Percentiles rank a stretch among this genome's conserved stretches.
These are phyloP conservation scores for Cordyceps tenuipes DNA, from an alignment of 2,329 filamentous ascomycete species.

Conservation along the genomic window DNA sequence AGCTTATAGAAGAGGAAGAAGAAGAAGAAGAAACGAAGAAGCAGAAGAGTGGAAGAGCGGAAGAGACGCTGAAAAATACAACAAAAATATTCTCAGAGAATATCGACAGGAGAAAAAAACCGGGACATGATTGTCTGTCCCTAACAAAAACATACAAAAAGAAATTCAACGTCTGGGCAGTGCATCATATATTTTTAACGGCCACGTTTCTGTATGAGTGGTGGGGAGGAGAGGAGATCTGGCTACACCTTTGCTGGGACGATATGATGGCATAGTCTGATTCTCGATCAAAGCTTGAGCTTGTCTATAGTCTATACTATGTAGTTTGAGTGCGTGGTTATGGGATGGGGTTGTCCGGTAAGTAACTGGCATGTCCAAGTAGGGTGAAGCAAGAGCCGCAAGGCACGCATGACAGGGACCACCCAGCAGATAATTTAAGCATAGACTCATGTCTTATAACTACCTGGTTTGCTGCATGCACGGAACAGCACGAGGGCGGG, in stretches of 20 bases:
- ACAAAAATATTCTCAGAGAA: not conserved
- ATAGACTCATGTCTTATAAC: constrained; percentile 6
- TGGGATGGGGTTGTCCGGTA: not conserved
- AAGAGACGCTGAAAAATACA: too few relatives aligned
- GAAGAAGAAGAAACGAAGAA: too few relatives aligned
- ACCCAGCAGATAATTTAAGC: constrained; percentile 1
- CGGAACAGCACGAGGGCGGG: not conserved
- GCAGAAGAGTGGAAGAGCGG: too few relatives aligned
- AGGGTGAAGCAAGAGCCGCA: not conserved
- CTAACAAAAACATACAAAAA: not conserved
- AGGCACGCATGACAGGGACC: not conserved
- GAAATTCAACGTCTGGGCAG: not conserved
- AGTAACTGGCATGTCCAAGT: not conserved
- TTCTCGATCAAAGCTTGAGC: not conserved
- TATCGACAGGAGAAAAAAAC: not conserved
- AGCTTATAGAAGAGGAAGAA: too few relatives aligned
- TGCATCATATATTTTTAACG: not conserved
- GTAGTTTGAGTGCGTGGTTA: not conserved
- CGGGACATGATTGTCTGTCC: not conserved
- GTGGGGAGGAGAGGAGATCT: not conserved
- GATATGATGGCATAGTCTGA: not conserved
- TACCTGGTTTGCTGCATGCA: not conserved
- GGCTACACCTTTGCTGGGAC: too few relatives aligned
- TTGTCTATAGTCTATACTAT: not conserved
- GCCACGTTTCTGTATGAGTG: not conserved